Percentiles rank a stretch among this genome's conserved stretches.
Conservation (phyloP, 768 basidiomycete species). For the Suillus discolor region DNA sequence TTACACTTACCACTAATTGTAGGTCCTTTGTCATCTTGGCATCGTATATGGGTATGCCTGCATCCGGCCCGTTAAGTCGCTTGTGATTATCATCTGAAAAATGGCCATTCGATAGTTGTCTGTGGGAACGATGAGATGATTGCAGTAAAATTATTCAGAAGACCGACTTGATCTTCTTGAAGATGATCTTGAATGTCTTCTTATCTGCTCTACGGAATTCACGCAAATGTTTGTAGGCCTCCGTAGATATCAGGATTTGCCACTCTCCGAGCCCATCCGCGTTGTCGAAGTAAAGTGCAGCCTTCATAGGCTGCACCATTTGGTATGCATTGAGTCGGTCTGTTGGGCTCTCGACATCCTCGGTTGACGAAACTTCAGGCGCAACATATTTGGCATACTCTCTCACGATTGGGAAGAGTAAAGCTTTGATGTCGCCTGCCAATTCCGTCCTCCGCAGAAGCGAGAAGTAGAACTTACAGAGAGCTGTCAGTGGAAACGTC, state of each 20-base stretch:
- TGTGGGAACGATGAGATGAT: slow-evolving; percentile 24
- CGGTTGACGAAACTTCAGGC: slow-evolving; percentile 1
- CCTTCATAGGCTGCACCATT: slow-evolving; percentile 57
- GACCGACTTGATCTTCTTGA: slow-evolving; percentile 70
- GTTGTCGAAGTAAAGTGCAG: slow-evolving; percentile 61
- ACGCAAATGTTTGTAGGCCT: slow-evolving; percentile 52
- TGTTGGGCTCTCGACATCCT: not conserved
- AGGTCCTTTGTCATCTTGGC: slow-evolving; percentile 64
- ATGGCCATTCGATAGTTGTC: slow-evolving; percentile 69
- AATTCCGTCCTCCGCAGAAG: slow-evolving; percentile 22
- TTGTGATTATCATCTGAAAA: slow-evolving; percentile 75
- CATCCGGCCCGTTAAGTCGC: slow-evolving; percentile 45
- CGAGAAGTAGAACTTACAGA: slow-evolving; percentile 27
- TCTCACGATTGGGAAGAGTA: slow-evolving; percentile 6
- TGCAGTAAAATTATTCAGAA: not conserved
- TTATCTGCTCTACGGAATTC: slow-evolving; percentile 46
- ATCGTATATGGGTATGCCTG: slow-evolving; percentile 62
- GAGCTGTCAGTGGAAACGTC: not conserved
- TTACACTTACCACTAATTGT: slow-evolving; percentile 47
- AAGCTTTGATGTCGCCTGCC: slow-evolving; percentile 4
- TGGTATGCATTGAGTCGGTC: slow-evolving; percentile 38
- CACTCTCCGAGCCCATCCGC: slow-evolving; percentile 65
- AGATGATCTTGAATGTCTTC: slow-evolving; percentile 51
- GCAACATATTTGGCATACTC: not conserved
- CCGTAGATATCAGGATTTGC: slow-evolving; percentile 56